These are phyloP conservation scores for Pythium brachiatum DNA, from an alignment of 352 stramenopile species.

Conservation along the genomic window DNA sequence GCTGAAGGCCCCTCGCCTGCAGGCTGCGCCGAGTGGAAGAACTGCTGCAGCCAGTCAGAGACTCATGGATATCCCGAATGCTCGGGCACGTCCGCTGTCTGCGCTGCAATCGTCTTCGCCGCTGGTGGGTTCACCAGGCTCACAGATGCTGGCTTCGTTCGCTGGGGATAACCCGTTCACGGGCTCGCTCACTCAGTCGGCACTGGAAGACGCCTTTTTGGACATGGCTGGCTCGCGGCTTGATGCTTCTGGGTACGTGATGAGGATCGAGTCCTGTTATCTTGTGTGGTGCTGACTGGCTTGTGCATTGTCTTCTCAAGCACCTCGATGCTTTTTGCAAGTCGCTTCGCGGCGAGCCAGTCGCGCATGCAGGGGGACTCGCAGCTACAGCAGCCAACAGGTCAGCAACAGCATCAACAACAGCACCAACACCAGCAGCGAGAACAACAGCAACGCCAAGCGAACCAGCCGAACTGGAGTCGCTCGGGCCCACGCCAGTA, in stretches of 20 bases:
- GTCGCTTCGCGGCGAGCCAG: slow-evolving; percentile 42
- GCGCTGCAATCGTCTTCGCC: slow-evolving; percentile 11
- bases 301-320: background rate
- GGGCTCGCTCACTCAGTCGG: slow-evolving; percentile 74
- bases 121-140: slow-evolving; percentile 50
- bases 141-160: slow-evolving; percentile 56
- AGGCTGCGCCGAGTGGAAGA: background rate
- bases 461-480: slow-evolving; percentile 7
- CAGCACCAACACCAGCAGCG: background rate
- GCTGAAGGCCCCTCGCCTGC: slow-evolving; percentile 7
- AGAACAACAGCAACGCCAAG: slow-evolving; percentile 15
- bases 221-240: slow-evolving; percentile 81
- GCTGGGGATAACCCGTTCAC: slow-evolving; percentile 58
- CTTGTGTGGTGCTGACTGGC: background rate
- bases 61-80: background rate
- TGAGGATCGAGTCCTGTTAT: background rate
- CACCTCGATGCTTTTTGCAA: slow-evolving; percentile 45
- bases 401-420: slow-evolving; percentile 1
- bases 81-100: slow-evolving; percentile 13
- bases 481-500: slow-evolving; percentile 10
- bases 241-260: slow-evolving; percentile 54
- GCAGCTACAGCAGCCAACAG: slow-evolving; percentile 26
- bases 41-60: background rate
- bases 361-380: slow-evolving; percentile 18
- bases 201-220: slow-evolving; percentile 80